Percentiles rank a stretch among this genome's conserved stretches.
phyloP scores from a whole-genome alignment of 176 grass and related monocot genomes.

The Thinopyrum elongatum region DNA sequence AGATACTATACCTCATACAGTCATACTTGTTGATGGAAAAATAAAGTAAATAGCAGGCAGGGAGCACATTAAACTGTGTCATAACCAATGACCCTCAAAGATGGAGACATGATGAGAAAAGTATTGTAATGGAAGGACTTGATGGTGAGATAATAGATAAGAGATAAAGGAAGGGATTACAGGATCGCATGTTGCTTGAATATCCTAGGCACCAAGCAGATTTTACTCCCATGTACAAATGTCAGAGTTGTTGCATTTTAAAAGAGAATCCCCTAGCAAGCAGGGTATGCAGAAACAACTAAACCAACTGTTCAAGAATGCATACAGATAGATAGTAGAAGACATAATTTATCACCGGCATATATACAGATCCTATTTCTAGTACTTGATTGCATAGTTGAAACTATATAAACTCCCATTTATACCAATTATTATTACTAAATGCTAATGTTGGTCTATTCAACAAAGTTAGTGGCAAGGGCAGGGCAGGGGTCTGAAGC shows the following conservation, averaged over 20 bases:
- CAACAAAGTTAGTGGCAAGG: too few species aligned
- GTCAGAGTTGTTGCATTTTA: neutral
- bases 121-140: too few species aligned
- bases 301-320: neutral
- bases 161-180: neutral
- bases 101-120: too few species aligned
- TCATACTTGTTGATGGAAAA: too few species aligned
- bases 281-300: neutral
- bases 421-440: neutral
- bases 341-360: neutral
- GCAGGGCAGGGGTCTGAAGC: too few species aligned
- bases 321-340: too few species aligned
- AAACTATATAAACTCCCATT: neutral
- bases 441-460: too few species aligned
- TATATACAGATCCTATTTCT: too few species aligned
- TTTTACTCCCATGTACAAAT: neutral
- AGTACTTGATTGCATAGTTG: neutral
- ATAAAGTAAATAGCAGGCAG: too few species aligned
- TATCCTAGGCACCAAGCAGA: neutral
- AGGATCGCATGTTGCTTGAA: neutral
- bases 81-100: neutral
- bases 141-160: too few species aligned
- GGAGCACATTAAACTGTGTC: neutral
- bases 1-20: neutral
- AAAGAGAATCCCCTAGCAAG: neutral